Percentiles rank a stretch among this genome's conserved stretches.
Evolutionary conservation across 139 green algal genomes (phyloP).

Genomic region (Micromonas pusilla): DNA sequence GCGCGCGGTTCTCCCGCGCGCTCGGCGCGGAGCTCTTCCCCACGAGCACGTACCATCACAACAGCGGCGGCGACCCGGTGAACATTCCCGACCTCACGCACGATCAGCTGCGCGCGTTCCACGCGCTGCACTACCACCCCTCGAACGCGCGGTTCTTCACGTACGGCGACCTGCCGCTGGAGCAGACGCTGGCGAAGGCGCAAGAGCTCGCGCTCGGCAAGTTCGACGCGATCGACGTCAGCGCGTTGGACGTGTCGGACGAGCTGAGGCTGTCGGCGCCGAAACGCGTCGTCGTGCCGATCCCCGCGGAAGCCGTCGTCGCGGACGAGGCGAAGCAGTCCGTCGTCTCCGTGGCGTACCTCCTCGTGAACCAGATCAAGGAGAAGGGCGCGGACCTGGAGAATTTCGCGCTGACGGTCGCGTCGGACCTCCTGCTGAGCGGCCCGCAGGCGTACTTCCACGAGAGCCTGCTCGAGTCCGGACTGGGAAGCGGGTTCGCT

Average conservation of each 20-base stretch:
- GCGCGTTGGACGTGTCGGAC: conserved; percentile 22
- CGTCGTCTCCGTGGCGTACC: conserved; percentile 21
- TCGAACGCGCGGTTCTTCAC: conserved; percentile 29
- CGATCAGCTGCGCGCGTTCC: conserved; percentile 24
- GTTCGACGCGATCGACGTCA: conserved; percentile 30
- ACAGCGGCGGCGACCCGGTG: conserved; percentile 27
- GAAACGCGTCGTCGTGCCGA: not conserved
- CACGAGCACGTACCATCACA: conserved; percentile 29
- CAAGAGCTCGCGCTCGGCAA: conserved; percentile 23
- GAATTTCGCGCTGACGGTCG: conserved; percentile 28
- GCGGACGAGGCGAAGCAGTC: conserved; percentile 16
- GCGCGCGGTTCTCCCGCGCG: conserved; percentile 21
- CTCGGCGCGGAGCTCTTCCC: conserved; percentile 29
- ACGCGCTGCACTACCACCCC: conserved; percentile 31
- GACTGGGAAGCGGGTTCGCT: conserved; percentile 21
- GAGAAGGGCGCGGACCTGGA: conserved; percentile 19
- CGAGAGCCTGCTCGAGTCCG: conserved; percentile 23
- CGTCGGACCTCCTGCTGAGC: conserved; percentile 24
- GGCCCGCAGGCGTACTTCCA: conserved; percentile 31
- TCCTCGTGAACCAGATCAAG: conserved; percentile 33
- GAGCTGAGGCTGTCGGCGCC: conserved; percentile 17
- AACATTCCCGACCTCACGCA: conserved; percentile 26
- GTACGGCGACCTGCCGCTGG: conserved; percentile 30
- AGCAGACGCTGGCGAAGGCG: conserved; percentile 17
- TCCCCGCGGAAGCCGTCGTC: conserved; percentile 26